Conservation (phyloP, 441 rosid genomes). For the Pelargonium cotyledonis region DNA sequence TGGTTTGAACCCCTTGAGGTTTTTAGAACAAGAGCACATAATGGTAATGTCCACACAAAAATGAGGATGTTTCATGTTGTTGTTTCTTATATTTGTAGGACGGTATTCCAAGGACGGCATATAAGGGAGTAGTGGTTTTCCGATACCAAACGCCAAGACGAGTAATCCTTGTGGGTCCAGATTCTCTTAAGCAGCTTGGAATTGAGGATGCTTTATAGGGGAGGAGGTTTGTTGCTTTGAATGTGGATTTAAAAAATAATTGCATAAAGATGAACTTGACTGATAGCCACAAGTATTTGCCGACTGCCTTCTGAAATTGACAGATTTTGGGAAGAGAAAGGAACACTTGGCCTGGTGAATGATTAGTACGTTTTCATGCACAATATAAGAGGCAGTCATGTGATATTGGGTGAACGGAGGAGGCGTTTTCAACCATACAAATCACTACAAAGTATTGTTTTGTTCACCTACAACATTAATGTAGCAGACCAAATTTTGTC, state of each 20-base stretch:
- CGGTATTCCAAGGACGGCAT: constrained; percentile 89
- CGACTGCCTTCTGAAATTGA: background rate
- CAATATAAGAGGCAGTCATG: background rate
- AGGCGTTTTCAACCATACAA: background rate
- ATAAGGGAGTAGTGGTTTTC: constrained; percentile 81
- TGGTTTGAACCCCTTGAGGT: no score
- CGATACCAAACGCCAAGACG: constrained; percentile 53
- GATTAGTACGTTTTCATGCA: background rate
- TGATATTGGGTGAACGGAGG: constrained; percentile 1
- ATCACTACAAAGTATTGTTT: no score
- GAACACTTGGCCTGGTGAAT: background rate
- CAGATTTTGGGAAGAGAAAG: background rate
- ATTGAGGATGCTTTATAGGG: constrained; percentile 38
- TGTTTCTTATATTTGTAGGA: constrained; percentile 37
- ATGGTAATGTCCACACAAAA: background rate
- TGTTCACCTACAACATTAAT: no score
- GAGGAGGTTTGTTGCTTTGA: constrained; percentile 5
- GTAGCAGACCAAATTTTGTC: no score
- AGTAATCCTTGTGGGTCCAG: constrained; percentile 67
- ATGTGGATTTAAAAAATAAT: background rate
- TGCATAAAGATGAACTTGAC: background rate
- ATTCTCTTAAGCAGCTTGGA: constrained; percentile 60
- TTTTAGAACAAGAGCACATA: no score
- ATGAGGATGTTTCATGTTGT: background rate
- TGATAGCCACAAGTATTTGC: background rate